Evolutionary conservation across 2,329 filamentous ascomycete species (phyloP).

Genomic region (Geosmithia flava): DNA sequence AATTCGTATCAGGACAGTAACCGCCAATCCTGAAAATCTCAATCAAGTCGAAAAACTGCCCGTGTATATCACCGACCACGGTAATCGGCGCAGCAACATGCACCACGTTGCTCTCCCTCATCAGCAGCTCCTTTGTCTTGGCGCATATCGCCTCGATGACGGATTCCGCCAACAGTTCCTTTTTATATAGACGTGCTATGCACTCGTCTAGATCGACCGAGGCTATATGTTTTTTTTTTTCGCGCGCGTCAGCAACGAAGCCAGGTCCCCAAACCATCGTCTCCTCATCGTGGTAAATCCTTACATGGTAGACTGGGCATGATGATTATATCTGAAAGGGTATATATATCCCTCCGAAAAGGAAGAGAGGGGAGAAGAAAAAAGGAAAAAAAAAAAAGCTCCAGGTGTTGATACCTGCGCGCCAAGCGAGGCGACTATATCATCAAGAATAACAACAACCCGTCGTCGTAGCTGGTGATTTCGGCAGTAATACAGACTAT

Average conservation of each 20-base stretch:
- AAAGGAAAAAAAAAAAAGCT: background rate
- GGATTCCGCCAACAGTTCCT: constrained; percentile 91
- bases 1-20: constrained; percentile 95
- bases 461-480: too few species aligned
- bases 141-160: constrained; percentile 99
- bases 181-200: constrained; percentile 91
- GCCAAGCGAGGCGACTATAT: constrained; percentile 1
- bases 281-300: background rate
- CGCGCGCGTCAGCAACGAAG: background rate
- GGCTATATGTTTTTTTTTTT: constrained; percentile 33
- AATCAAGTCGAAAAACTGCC: constrained; percentile 97
- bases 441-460: constrained; percentile 14
- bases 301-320: constrained; percentile 47
- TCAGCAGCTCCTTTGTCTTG: constrained; percentile 96
- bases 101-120: constrained; percentile 99
- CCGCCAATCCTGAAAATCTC: constrained; percentile 99
- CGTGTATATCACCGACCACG: constrained; percentile 96
- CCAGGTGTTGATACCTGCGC: constrained; percentile 1
- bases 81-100: constrained; percentile 93
- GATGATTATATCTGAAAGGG: constrained; percentile 11
- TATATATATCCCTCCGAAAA: too few species aligned
- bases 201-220: constrained; percentile 98
- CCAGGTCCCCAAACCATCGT: background rate
- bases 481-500: constrained; percentile 1
- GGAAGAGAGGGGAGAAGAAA: background rate